A percentile compares a stretch with the other conserved stretches of the same genome.
Conservation (phyloP, 2,329 filamentous ascomycete species). For the Fusarium tjaetaba region DNA sequence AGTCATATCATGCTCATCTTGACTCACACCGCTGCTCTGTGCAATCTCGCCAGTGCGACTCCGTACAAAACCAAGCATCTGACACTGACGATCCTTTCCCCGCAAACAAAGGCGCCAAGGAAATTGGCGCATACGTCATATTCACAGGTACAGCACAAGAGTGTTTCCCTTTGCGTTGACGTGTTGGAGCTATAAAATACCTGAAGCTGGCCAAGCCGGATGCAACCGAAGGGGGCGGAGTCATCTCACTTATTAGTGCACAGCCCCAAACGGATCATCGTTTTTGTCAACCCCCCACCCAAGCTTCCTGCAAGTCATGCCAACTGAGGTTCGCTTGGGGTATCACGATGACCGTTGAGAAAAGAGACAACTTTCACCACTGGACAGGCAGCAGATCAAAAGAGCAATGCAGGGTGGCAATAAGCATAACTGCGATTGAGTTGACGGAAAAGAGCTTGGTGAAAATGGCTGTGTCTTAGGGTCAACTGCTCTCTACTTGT, state of each 20-base stretch:
- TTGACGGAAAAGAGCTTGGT: no score
- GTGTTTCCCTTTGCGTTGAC: not conserved
- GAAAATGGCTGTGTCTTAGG: not conserved
- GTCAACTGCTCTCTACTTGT: not conserved
- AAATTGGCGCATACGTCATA: constrained; percentile 13
- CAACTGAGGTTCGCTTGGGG: no score
- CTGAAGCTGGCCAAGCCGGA: not conserved
- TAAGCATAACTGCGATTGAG: not conserved
- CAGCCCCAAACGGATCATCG: not conserved
- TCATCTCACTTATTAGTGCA: not conserved
- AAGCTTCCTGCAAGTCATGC: not conserved
- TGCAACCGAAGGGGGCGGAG: constrained; percentile 1
- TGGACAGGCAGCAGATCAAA: not conserved
- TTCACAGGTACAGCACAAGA: not conserved
- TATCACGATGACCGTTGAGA: not conserved
- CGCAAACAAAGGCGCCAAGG: not conserved
- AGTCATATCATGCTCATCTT: not conserved
- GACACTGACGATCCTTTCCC: not conserved
- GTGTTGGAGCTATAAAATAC: not conserved
- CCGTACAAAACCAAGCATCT: not conserved
- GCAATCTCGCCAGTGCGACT: not conserved
- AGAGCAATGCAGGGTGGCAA: not conserved
- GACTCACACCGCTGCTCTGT: not conserved
- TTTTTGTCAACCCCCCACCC: not conserved
- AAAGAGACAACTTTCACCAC: not conserved